Base-by-base conservation (phyloP, 1,284 basidiomycete genomes). In the Mycena citricolor region DNA sequence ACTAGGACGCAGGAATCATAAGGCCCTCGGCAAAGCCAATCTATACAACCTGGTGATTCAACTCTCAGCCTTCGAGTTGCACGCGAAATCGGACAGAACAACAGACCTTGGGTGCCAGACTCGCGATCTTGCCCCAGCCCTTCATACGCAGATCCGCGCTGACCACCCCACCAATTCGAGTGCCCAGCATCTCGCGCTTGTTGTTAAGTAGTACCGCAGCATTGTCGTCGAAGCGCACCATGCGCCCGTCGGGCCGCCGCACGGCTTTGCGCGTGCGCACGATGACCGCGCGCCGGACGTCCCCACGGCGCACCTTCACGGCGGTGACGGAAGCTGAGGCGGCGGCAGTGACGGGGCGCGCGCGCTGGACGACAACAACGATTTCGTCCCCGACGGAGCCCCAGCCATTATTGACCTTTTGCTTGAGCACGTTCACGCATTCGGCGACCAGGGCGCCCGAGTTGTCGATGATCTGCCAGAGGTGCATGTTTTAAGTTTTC, bases 371-470 rank as follows among this genome's bases (percentile, higher is more conserved):
- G 47, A 99, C 94, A 48, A 94, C 94, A 49, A 97, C 93, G 51
- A 98, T 93, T 67, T 98, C 95, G 70, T 99, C 97, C 34, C 95
- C 95, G 54, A 86, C 79, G 29, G 76, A 74, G 44, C 83, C 86
- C 76, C 77, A 83, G 61, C 97, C 79, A 70, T 90, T 78, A 79
- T 92, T 77, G 71, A 91, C 90, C 70, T 97, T 98, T 67, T 91
- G 86, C 69, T 97, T 97, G 49, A 98, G 77, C 17, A 99, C 85
- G 64, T 99, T 97, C 65, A 99, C 92, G 61, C 94, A 97, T 73
- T 98, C 95, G 30, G 95, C 88, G 47, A 97, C 73, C 52, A 98
- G 76, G 2, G 91, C 95, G 44, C 95, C 95, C 13, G 95, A 95
- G 71, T 99, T 99, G 77, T 98, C 95, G 65, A 98, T 97, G 58